Conservation (phyloP, 768 basidiomycete species). For the Piloderma croceum region DNA sequence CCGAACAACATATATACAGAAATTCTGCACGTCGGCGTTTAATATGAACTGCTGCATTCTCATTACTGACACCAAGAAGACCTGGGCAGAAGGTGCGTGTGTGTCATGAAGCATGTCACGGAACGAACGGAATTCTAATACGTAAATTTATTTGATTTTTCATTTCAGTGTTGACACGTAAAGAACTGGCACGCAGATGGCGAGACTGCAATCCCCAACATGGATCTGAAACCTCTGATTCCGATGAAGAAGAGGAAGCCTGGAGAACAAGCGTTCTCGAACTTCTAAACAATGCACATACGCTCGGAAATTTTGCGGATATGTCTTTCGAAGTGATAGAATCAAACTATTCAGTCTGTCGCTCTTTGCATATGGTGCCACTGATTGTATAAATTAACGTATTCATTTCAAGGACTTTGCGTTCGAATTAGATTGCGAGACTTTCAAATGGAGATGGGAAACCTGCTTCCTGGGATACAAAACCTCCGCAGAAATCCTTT, state of each 20-base stretch:
- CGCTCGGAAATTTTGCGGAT: conserved; percentile 54
- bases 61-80: conserved; percentile 68
- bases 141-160: too few species aligned
- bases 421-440: conserved; percentile 50
- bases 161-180: conserved; percentile 44
- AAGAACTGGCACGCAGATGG: conserved; percentile 67
- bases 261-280: conserved; percentile 57
- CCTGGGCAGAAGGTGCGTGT: conserved; percentile 67
- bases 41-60: conserved; percentile 57
- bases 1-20: conserved; percentile 36
- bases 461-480: conserved; percentile 58
- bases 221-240: conserved; percentile 23
- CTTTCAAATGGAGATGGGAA: conserved; percentile 80
- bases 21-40: conserved; percentile 51
- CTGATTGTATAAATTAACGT: not conserved
- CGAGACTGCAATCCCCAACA: conserved; percentile 44
- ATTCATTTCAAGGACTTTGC: conserved; percentile 52
- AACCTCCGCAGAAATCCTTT: conserved; percentile 65
- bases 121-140: conserved; percentile 7
- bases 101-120: conserved; percentile 8
- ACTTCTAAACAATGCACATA: conserved; percentile 53
- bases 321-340: conserved; percentile 54
- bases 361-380: not conserved
- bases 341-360: conserved; percentile 54
- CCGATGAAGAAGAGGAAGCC: conserved; percentile 45